Base-by-base conservation (phyloP, 805 yeast species). In the Cyberlindnera xishuangbannaensis region DNA sequence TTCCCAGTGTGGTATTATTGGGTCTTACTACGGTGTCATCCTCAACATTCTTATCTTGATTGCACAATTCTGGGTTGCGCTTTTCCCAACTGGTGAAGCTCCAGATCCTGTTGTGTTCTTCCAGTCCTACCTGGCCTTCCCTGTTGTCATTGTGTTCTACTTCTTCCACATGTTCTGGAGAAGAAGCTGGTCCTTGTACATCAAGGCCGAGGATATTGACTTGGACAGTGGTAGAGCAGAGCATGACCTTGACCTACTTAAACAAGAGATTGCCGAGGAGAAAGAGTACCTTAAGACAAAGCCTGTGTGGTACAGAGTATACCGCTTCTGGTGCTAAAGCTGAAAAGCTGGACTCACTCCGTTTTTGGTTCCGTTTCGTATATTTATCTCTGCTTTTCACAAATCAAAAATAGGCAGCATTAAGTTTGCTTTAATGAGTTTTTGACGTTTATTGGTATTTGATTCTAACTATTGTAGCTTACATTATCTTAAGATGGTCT, bases 41-140 rank as follows among this genome's bases (percentile, higher is more conserved):
- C 59, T 86, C 46, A 77, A 78, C 56, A 28, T 70, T 25, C 59
- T 81, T 41, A 76, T 84, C 44, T 63, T 86, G 39, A 63, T 73
- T 38, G 84, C 87, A 23, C 88, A 83, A 61, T 83, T 85, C 67
- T 84, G 88, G 84, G 67, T 78, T 43, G 88, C 90, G 5, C 61
- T 43, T 22, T 48, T 45, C 45, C 53, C 53, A 37, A 20, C 55
- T 17, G 58, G 75, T n/a, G 55, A 27, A 0, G 35, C 34, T 16
- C 41, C 64, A 36, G 31, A 42, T 21, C 56, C 61, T 9, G 40
- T 42, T 25, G 47, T 33, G 25, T 65, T 67, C 53, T 63, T 69
- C 51, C 50, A 54, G 43, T 49, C 58, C 13, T 64, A 60, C 43
- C 51, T 69, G 43, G 68, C 69, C 28, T 58, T 61, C 18, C 62